Evolutionary conservation across 225 moss, liverwort and hornwort species (phyloP).

Genomic region (Rhytidiadelphus loreus): DNA sequence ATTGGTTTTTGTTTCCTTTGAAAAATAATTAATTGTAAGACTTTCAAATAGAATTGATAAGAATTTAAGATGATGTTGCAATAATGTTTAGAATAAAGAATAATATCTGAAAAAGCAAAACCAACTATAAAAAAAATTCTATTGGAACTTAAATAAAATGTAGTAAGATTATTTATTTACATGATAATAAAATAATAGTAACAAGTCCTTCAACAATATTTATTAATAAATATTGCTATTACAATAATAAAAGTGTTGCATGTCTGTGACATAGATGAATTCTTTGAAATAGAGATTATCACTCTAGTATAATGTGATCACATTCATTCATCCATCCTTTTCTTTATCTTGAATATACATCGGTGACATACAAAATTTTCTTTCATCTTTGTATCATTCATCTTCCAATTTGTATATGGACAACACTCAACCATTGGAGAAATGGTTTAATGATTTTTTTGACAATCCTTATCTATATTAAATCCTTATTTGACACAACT

Average conservation of each 20-base stretch:
- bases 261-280: rapidly evolving
- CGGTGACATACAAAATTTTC: too few relatives aligned
- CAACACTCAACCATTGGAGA: neutral
- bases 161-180: neutral
- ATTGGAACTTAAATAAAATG: too few relatives aligned
- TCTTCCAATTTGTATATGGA: neutral
- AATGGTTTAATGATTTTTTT: too few relatives aligned
- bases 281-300: neutral
- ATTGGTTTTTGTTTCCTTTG: neutral
- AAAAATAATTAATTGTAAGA: neutral
- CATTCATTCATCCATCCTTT: neutral
- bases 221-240: neutral
- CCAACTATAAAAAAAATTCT: too few relatives aligned
- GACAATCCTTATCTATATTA: neutral
- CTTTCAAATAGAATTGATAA: neutral
- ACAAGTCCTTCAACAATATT: neutral
- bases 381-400: neutral
- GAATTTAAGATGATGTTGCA: neutral
- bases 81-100: too few relatives aligned
- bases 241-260: too few relatives aligned
- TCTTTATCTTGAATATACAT: neutral
- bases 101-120: too few relatives aligned
- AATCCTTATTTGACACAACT: neutral
- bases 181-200: neutral
- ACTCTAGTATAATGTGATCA: neutral